A percentile compares a stretch with the other conserved stretches of the same genome.
These are phyloP conservation scores for Emydomyces testavorans DNA, from an alignment of 2,329 filamentous ascomycete genomes.

Conservation along the genomic window DNA sequence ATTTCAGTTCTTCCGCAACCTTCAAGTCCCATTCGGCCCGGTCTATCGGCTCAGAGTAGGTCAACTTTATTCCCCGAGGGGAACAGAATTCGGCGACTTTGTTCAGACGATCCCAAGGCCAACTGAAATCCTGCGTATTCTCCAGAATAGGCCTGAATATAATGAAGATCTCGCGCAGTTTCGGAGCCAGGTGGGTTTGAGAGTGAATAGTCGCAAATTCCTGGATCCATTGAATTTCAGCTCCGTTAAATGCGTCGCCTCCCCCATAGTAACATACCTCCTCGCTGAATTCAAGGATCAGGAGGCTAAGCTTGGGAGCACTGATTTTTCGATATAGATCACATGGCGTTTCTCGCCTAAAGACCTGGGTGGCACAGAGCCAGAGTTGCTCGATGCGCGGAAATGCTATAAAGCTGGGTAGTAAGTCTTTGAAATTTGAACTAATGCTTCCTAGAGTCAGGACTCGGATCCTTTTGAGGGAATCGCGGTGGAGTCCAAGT, in stretches of 20 bases:
- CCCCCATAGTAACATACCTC: background rate
- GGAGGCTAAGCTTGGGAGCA: background rate
- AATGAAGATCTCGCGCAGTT: background rate
- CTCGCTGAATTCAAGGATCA: background rate
- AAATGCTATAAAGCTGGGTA: background rate
- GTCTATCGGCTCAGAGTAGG: background rate
- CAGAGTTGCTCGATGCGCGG: background rate
- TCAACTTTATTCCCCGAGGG: background rate
- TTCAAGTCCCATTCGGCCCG: background rate
- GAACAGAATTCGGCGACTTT: background rate
- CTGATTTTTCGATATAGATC: background rate
- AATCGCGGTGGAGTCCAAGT: background rate
- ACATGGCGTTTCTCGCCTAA: background rate
- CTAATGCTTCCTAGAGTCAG: background rate
- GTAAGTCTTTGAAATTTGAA: background rate
- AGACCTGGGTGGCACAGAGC: background rate
- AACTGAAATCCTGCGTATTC: background rate
- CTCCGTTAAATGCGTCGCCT: background rate
- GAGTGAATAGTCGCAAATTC: background rate
- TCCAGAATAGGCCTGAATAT: background rate
- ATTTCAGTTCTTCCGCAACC: background rate
- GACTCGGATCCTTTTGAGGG: background rate
- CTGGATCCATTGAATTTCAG: background rate
- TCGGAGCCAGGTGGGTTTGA: background rate
- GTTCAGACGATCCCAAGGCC: slow-evolving; percentile 1